A percentile compares a stretch with the other conserved stretches of the same genome.
phyloP scores from a whole-genome alignment of 1,139 yeast species.

The Taiozyma sp. region DNA sequence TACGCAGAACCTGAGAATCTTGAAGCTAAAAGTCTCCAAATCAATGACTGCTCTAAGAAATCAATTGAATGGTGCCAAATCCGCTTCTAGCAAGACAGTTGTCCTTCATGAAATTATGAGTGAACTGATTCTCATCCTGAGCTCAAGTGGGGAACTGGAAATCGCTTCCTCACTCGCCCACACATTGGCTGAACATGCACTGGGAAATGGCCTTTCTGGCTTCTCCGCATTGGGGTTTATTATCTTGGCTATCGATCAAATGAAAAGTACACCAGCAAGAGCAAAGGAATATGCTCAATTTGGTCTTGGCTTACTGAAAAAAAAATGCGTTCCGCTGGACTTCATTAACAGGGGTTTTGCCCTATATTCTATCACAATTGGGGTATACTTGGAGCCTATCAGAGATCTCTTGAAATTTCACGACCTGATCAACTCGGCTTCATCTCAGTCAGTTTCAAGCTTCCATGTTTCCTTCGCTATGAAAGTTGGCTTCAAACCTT shows the following conservation, averaged over 20 bases:
- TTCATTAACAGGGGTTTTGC: slow-evolving; percentile 39
- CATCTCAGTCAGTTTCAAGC: slow-evolving; percentile 10
- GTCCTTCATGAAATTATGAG: slow-evolving; percentile 40
- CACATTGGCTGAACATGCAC: slow-evolving; percentile 26
- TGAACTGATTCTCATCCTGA: slow-evolving; percentile 33
- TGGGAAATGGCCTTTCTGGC: slow-evolving; percentile 30
- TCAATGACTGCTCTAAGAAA: slow-evolving; percentile 39
- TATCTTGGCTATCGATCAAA: slow-evolving; percentile 27
- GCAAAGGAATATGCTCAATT: slow-evolving; percentile 36
- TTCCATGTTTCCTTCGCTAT: slow-evolving; percentile 11
- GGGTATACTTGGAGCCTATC: slow-evolving; percentile 40
- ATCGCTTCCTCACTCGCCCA: slow-evolving; percentile 25
- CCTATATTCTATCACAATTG: slow-evolving; percentile 38
- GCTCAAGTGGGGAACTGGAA: slow-evolving; percentile 19
- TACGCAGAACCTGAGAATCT: slow-evolving; percentile 22
- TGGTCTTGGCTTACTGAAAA: slow-evolving; percentile 37
- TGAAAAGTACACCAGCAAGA: slow-evolving; percentile 28
- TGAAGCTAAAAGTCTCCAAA: slow-evolving; percentile 34
- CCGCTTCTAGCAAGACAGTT: slow-evolving; percentile 29
- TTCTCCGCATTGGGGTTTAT: slow-evolving; percentile 29
- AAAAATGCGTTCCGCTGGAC: slow-evolving; percentile 32
- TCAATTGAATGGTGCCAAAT: slow-evolving; percentile 25
- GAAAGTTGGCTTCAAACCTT: slow-evolving; percentile 22
- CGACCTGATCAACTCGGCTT: slow-evolving; percentile 9
- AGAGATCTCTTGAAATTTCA: slow-evolving; percentile 30